phyloP scores from a whole-genome alignment of 257 asterid species.

The Nicotiana otophora region DNA sequence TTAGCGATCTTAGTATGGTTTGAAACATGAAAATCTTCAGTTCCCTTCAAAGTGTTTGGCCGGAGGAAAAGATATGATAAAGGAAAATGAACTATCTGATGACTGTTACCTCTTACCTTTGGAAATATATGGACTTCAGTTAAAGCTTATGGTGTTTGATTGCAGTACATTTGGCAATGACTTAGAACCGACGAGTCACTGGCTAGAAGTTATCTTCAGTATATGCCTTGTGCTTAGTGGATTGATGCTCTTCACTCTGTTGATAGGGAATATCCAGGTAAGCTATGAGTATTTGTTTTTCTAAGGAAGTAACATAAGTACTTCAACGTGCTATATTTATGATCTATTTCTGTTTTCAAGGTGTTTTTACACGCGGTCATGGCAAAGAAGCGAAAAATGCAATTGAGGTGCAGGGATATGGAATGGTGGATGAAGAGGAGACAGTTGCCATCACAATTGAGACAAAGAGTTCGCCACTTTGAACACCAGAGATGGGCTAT shows the following conservation, averaged over 20 bases:
- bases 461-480: slow-evolving; percentile 74
- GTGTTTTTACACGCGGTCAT: slow-evolving; percentile 90
- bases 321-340: background rate
- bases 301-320: background rate
- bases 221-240: slow-evolving; percentile 81
- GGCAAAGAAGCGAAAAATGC: slow-evolving; percentile 93
- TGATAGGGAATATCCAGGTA: slow-evolving; percentile 95
- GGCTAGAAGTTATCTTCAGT: slow-evolving; percentile 81
- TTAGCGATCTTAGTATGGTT: background rate
- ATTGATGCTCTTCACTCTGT: slow-evolving; percentile 73
- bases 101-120: background rate
- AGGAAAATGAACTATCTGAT: background rate
- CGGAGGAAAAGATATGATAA: background rate
- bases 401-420: slow-evolving; percentile 81
- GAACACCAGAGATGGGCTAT: slow-evolving; percentile 72
- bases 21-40: background rate
- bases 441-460: slow-evolving; percentile 68
- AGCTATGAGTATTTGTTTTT: background rate
- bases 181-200: slow-evolving; percentile 84
- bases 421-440: slow-evolving; percentile 99
- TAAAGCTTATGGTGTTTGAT: slow-evolving; percentile 7
- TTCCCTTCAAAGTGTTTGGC: background rate
- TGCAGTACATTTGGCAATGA: slow-evolving; percentile 89
- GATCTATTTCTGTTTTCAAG: slow-evolving; percentile 21
- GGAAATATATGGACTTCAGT: background rate